Evolutionary conservation across 129 eudicot species (phyloP), one percentile per base, ranked within the genome.

Genomic region (Gnaphalium uliginosum): DNA sequence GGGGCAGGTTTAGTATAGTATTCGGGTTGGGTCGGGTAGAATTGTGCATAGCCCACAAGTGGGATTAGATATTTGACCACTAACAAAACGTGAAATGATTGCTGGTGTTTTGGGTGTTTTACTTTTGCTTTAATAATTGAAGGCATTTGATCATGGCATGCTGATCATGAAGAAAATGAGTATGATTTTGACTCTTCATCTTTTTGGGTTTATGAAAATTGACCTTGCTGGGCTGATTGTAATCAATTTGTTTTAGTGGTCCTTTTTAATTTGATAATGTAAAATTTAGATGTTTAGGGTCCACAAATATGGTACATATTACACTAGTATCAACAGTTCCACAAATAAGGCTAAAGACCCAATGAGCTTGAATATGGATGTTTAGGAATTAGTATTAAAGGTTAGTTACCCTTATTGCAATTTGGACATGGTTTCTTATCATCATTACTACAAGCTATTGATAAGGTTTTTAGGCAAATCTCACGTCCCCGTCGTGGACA

Each of bases 51-150:
- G 5, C 23, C 0, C 13, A 15, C 21, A 15, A 76, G 73, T 76
- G 80, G 80, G 19, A 66, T 32, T 51, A 76, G 80, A 76, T 76
- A 76, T 76, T 76, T 76, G 23, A 35, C 21, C 35, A 33, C 22
- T 56, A 23, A 72, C 33, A 58, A 58, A 72, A 72, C 59, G 73
- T 43, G 68, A 15, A 32, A 37, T 66, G 26, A 51, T 54, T 66
- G 73, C 32, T 76, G 37, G 18, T 30, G 17, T 75, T 14, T 53
- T 60, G 15, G 8, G 68, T 22, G 50, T 66, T 29, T 66, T 66
- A 29, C 66, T 76, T 76, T 66, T 76, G 57, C 73, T 76, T 76
- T 76, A 76, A 65, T 76, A 53, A 66, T 76, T 53, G 35, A 32
- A 15, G 27, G 41, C 43, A 18, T 4, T 64, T n/a, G n/a, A n/a